These are phyloP conservation scores for Nephelium lappaceum DNA, from an alignment of 345 rosid genomes.

Conservation along the genomic window DNA sequence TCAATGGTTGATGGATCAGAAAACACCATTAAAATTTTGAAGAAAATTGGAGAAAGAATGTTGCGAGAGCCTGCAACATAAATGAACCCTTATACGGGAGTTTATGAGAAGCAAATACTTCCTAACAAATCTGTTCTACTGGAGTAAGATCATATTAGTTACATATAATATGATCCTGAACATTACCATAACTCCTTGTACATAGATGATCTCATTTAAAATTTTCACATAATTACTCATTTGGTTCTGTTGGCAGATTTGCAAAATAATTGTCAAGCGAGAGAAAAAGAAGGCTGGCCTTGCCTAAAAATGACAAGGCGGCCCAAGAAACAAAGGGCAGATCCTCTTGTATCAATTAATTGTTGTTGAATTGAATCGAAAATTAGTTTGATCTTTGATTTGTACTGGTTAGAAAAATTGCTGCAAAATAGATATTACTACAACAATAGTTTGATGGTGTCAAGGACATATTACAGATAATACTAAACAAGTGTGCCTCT, in stretches of 20 bases:
- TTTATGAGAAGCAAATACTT: background rate
- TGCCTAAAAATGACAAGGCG: background rate
- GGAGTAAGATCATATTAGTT: background rate
- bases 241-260: background rate
- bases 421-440: too few species aligned
- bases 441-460: too few species aligned
- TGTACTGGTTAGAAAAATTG: too few species aligned
- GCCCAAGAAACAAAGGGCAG: background rate
- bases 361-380: too few species aligned
- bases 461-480: too few species aligned
- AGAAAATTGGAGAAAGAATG: background rate
- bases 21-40: background rate
- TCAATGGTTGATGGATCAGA: background rate
- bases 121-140: background rate
- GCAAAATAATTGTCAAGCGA: background rate
- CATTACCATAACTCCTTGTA: background rate
- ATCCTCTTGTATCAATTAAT: too few species aligned
- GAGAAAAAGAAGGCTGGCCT: slow-evolving; percentile 1
- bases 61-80: background rate
- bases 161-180: background rate
- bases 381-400: too few species aligned
- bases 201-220: too few species aligned
- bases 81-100: background rate
- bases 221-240: too few species aligned
- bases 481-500: too few species aligned